Evolutionary conservation across 768 basidiomycete genomes (phyloP), one percentile per base, ranked within the genome.

Genomic region (Tulasnella sp.): DNA sequence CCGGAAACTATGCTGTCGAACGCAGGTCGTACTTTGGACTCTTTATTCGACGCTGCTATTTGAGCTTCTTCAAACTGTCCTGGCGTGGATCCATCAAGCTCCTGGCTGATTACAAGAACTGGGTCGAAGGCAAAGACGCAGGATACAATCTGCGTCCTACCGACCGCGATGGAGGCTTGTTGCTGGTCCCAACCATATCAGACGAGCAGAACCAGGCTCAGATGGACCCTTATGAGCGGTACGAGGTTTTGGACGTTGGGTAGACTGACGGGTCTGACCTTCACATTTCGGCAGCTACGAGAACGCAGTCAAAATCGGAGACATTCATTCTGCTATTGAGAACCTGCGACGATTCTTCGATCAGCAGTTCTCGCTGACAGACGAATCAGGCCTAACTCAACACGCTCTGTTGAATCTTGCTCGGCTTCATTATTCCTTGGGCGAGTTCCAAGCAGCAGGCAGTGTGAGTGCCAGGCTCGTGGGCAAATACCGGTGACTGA

Each of bases 371-470:
- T 91, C 94, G 80, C 90, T 92, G 77, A 88, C 86, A 44, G 91
- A 90, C 80, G 93, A 95, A 83, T 95, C 93, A 93, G 92, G 92
- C 6, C 83, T 92, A 78, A 91, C 93, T 73, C 93, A 94, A 79
- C 91, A 93, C 82, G 92, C 93, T 1, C 83, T 95, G 77, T 86
- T 95, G 55, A 92, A 92, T 80, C 84, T 95, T 20, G 91, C 92
- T 35, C 88, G 91, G 42, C 89, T 93, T 87, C 92, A 95, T 82
- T 94, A 92, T 82, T 84, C 89, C 51, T 88, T 89, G 26, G 87
- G 88, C 61, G 93, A 95, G 83, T 88, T 86, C 81, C 86, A 86
- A 18, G 92, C 92, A 48, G 91, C 91, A 37, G 87, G 89, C 75
- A 89, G 92, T 86, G 93, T 91, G 78, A 32, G 83, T 77, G 9